A percentile compares a stretch with the other conserved stretches of the same genome.
These are phyloP conservation scores for Podospora tetraspora DNA, from an alignment of 495 filamentous ascomycete species.

Conservation along the genomic window DNA sequence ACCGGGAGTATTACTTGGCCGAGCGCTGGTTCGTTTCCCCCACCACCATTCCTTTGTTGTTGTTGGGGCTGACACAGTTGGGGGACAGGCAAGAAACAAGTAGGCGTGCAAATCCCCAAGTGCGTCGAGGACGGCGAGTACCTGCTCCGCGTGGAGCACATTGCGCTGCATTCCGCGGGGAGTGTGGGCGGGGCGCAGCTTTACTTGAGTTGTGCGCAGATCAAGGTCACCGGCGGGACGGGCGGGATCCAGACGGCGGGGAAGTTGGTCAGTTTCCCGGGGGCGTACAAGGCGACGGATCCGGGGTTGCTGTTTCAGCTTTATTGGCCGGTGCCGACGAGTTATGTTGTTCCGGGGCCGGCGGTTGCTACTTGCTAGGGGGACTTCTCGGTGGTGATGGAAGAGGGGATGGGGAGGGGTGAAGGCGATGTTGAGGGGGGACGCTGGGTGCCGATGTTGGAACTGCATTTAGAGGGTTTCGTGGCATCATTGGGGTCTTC, in stretches of 20 bases:
- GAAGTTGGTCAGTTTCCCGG: constrained; percentile 40
- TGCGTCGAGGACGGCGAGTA: constrained; percentile 52
- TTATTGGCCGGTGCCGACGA: constrained; percentile 35
- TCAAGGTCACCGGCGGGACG: constrained; percentile 37
- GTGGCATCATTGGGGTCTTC: background rate
- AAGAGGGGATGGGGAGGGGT: background rate
- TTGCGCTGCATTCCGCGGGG: constrained; percentile 46
- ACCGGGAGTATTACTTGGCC: constrained; percentile 40
- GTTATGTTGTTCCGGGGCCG: constrained; percentile 36
- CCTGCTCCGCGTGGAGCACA: constrained; percentile 54
- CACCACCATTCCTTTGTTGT: background rate
- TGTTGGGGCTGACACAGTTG: background rate
- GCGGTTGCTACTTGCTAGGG: constrained; percentile 25
- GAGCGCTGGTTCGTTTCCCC: constrained; percentile 31
- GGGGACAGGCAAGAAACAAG: constrained; percentile 22
- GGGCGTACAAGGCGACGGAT: constrained; percentile 41
- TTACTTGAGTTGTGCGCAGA: constrained; percentile 47
- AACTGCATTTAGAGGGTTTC: background rate
- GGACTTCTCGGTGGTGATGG: too few species aligned
- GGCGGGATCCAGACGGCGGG: constrained; percentile 30
- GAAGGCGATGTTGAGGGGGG: background rate
- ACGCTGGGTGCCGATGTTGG: too few species aligned
- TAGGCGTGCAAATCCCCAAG: constrained; percentile 43
- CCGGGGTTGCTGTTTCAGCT: constrained; percentile 45
- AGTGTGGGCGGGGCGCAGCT: constrained; percentile 48